A percentile compares a stretch with the other conserved stretches of the same genome.
phyloP scores from a whole-genome alignment of 2,329 filamentous ascomycete species.

The Xylaria sp. region DNA sequence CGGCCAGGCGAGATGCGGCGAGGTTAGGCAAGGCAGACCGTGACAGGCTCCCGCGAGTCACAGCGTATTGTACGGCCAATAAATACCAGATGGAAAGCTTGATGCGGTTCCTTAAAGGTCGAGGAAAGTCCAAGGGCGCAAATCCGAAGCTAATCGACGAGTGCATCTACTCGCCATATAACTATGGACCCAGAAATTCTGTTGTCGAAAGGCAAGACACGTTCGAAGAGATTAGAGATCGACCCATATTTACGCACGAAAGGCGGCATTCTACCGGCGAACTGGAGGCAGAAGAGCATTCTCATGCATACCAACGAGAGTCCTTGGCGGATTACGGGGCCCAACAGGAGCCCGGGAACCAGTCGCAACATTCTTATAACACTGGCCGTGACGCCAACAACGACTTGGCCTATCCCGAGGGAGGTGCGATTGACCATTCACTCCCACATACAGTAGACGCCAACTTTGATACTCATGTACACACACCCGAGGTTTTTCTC shows the following conservation, averaged over 20 bases:
- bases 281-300: conserved; percentile 71
- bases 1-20: conserved; percentile 89
- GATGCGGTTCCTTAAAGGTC: conserved; percentile 90
- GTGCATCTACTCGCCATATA: conserved; percentile 95
- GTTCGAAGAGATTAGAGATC: conserved; percentile 48
- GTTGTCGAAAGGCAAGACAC: conserved; percentile 54
- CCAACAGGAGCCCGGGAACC: conserved; percentile 40
- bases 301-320: conserved; percentile 68
- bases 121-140: conserved; percentile 79
- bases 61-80: conserved; percentile 95
- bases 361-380: conserved; percentile 45
- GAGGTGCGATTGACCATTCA: conserved; percentile 51
- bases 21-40: conserved; percentile 93
- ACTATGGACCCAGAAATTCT: conserved; percentile 67
- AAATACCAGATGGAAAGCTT: conserved; percentile 90
- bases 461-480: conserved; percentile 87
- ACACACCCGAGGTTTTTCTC: conserved; percentile 93
- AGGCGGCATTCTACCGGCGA: conserved; percentile 81
- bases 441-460: conserved; percentile 56
- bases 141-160: conserved; percentile 95
- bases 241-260: conserved; percentile 63
- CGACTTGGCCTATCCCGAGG: conserved; percentile 51
- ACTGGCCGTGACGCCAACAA: conserved; percentile 50
- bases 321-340: conserved; percentile 71
- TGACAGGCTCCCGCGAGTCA: conserved; percentile 86